phyloP scores from a whole-genome alignment of 2,329 filamentous ascomycete species.

The Sporothrix sp. region DNA sequence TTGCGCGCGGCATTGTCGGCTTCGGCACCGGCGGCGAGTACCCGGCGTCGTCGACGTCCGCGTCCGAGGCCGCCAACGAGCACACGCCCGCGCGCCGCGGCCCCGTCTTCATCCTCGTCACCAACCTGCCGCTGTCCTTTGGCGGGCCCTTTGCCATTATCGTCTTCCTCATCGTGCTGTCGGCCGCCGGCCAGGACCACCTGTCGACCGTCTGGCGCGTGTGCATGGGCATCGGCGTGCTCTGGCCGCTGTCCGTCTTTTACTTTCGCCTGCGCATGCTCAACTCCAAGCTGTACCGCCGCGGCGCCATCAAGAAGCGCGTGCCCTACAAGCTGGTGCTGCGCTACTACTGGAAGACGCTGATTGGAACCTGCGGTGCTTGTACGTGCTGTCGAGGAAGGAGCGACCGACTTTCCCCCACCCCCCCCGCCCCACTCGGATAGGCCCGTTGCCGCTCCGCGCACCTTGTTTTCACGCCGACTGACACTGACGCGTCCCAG shows the following conservation, averaged over 20 bases:
- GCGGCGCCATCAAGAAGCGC: slow-evolving; percentile 33
- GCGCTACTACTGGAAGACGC: slow-evolving; percentile 38
- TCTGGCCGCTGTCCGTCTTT: slow-evolving; percentile 42
- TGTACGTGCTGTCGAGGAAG: slow-evolving; percentile 3
- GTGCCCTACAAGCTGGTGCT: slow-evolving; percentile 38
- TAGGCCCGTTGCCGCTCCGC: too few species aligned
- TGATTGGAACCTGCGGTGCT: slow-evolving; percentile 39
- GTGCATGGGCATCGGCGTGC: slow-evolving; percentile 39
- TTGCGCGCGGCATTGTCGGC: slow-evolving; percentile 31
- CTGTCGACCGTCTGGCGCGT: slow-evolving; percentile 40
- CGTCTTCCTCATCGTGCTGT: slow-evolving; percentile 40
- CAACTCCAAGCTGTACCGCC: slow-evolving; percentile 39
- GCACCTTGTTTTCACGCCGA: neutral
- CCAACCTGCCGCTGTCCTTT: slow-evolving; percentile 37
- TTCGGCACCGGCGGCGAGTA: slow-evolving; percentile 43
- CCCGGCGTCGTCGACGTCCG: slow-evolving; percentile 39
- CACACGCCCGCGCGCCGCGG: slow-evolving; percentile 26
- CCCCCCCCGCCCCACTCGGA: too few species aligned
- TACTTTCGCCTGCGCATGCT: slow-evolving; percentile 44
- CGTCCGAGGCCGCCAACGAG: slow-evolving; percentile 46
- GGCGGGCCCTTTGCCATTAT: slow-evolving; percentile 42
- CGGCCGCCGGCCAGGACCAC: slow-evolving; percentile 33
- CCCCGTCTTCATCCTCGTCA: slow-evolving; percentile 47
- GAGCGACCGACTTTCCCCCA: neutral
- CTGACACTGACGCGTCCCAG: slow-evolving; percentile 12